Percentiles rank a stretch among this genome's conserved stretches.
These are phyloP conservation scores for Evernia prunastri DNA, from an alignment of 495 filamentous ascomycete species.

Conservation along the genomic window DNA sequence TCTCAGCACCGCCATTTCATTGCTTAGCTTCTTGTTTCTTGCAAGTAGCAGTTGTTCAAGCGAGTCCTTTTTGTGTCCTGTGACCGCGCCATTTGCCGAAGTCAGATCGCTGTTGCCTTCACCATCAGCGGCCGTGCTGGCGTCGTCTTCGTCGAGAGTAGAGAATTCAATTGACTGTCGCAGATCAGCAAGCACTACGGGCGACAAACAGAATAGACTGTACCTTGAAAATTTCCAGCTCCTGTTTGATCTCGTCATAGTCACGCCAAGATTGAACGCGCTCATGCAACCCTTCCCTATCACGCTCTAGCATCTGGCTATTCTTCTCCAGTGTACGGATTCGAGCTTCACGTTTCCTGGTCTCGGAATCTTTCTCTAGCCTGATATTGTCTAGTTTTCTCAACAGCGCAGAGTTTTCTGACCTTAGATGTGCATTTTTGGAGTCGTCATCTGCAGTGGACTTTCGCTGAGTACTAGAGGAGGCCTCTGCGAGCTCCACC, in stretches of 20 bases:
- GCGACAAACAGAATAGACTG: constrained; percentile 5
- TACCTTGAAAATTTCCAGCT: constrained; percentile 89
- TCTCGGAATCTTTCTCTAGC: constrained; percentile 71
- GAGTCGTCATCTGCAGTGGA: constrained; percentile 74
- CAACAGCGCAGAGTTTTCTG: constrained; percentile 85
- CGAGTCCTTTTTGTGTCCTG: constrained; percentile 64
- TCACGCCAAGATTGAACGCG: constrained; percentile 87
- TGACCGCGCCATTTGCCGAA: constrained; percentile 41
- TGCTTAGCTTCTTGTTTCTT: constrained; percentile 90
- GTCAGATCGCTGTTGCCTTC: constrained; percentile 27
- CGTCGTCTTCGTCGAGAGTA: constrained; percentile 77
- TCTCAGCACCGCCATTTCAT: constrained; percentile 85
- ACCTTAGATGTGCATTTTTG: constrained; percentile 71
- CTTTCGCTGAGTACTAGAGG: constrained; percentile 62
- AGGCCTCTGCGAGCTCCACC: constrained; percentile 80
- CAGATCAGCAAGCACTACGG: constrained; percentile 18
- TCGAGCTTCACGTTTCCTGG: constrained; percentile 47
- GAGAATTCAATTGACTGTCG: constrained; percentile 85
- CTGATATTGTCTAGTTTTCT: constrained; percentile 77
- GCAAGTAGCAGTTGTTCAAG: constrained; percentile 86
- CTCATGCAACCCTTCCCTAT: constrained; percentile 62
- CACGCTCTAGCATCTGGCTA: constrained; percentile 54
- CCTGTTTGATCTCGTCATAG: constrained; percentile 92
- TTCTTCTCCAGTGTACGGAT: constrained; percentile 67
- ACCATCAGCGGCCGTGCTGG: constrained; percentile 28